A percentile compares a stretch with the other conserved stretches of the same genome.
Evolutionary conservation across 2,329 filamentous ascomycete species (phyloP).

Genomic region (Trichophyton equinum): DNA sequence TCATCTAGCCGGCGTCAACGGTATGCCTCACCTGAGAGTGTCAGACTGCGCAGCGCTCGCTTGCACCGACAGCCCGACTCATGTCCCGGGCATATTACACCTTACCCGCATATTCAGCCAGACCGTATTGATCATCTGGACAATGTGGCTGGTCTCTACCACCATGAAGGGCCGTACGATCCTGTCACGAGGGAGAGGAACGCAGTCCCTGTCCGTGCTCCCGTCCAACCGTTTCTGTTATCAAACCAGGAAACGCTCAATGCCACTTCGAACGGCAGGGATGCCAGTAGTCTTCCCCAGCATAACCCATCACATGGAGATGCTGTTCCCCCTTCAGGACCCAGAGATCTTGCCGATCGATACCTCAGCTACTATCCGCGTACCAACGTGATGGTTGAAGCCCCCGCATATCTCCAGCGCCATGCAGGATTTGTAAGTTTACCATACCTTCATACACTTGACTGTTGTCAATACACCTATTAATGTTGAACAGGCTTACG

Average conservation of each 20-base stretch:
- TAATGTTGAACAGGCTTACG: constrained; percentile 24
- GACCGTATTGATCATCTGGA: constrained; percentile 68
- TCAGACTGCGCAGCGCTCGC: background rate
- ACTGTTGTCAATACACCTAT: background rate
- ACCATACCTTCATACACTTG: background rate
- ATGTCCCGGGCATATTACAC: constrained; percentile 1
- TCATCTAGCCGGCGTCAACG: background rate
- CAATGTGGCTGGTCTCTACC: constrained; percentile 42
- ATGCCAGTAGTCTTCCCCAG: constrained; percentile 57
- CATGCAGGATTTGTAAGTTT: constrained; percentile 58
- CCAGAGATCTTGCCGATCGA: constrained; percentile 54
- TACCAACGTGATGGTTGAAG: constrained; percentile 69
- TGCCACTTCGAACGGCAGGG: constrained; percentile 68
- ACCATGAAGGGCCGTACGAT: constrained; percentile 86
- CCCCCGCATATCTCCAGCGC: constrained; percentile 53
- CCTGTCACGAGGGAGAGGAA: constrained; percentile 67
- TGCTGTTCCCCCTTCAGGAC: constrained; percentile 62
- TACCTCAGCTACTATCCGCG: constrained; percentile 72
- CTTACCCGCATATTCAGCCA: constrained; percentile 38
- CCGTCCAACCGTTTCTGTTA: constrained; percentile 61
- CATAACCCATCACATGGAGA: constrained; percentile 74
- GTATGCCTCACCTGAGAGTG: background rate
- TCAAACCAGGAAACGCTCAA: constrained; percentile 64
- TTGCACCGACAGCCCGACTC: background rate
- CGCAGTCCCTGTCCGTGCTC: constrained; percentile 47